A percentile compares a stretch with the other conserved stretches of the same genome.
Conservation (phyloP, 2,329 filamentous ascomycete species). For the Teratosphaeria destructans region DNA sequence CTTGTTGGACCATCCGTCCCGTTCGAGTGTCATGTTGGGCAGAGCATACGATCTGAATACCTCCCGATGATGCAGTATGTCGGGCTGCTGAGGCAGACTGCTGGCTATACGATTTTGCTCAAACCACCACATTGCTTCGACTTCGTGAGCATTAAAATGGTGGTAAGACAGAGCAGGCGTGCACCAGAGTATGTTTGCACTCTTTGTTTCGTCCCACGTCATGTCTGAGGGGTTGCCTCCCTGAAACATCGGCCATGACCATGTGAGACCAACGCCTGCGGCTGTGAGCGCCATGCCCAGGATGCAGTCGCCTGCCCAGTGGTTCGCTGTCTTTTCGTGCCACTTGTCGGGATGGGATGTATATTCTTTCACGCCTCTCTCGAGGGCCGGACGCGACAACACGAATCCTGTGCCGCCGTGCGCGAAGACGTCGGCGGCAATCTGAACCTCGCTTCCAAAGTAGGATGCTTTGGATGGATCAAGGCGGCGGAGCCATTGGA, state of each 20-base stretch:
- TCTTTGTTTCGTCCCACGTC: conserved; percentile 24
- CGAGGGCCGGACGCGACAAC: conserved; percentile 31
- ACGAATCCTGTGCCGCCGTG: conserved; percentile 35
- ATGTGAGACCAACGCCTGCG: conserved; percentile 34
- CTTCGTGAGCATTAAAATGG: conserved; percentile 18
- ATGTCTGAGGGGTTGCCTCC: conserved; percentile 31
- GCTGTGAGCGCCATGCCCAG: conserved; percentile 39
- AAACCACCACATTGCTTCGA: conserved; percentile 18
- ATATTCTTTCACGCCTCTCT: conserved; percentile 27
- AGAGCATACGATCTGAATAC: conserved; percentile 18
- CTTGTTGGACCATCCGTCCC: conserved; percentile 18
- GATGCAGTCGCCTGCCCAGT: conserved; percentile 46
- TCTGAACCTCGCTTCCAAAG: conserved; percentile 44
- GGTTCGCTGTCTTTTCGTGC: conserved; percentile 32
- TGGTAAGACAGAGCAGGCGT: conserved; percentile 29
- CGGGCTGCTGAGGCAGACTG: background rate
- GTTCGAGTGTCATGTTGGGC: conserved; percentile 12
- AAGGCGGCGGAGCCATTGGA: conserved; percentile 43
- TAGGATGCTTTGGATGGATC: conserved; percentile 41
- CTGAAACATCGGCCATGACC: conserved; percentile 34
- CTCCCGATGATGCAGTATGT: conserved; percentile 18
- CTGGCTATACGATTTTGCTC: conserved; percentile 18
- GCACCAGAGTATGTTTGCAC: conserved; percentile 31
- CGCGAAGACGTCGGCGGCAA: conserved; percentile 29
- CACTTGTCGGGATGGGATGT: conserved; percentile 30